Base-by-base conservation (phyloP, 1,284 basidiomycete genomes). In the Fomitopsis palustris region DNA sequence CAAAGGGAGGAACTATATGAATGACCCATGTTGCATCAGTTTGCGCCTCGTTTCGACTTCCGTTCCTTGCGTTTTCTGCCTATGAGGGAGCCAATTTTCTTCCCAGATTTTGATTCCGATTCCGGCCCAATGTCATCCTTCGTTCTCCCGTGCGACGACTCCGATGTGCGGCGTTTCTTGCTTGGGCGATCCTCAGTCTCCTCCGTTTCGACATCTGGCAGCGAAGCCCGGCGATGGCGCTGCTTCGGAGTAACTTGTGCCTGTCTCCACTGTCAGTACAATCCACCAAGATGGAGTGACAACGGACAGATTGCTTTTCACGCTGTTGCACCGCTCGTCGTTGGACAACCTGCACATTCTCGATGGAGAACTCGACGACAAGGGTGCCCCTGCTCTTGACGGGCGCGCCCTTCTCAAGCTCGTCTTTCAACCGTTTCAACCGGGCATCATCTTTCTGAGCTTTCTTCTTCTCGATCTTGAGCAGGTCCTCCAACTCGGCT, bases 361-460 rank as follows among this genome's bases (percentile, higher is more conserved):
- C 93, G 58, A 96, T 92, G 41, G 92, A 95, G 74, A 96, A 96
- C 75, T 97, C 95, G 33, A 95, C 85, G 63, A 96, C 88, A 54
- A 97, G 76, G 14, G 86, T 83, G 31, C 87, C 87, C 64, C 80
- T 83, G 31, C 63, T 74, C 65, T 77, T 80, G 67, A 75, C 79
- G 53, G 64, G 66, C 27, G 69, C 74, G 23, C 72, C 79, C 55
- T 76, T 78, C 65, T 84, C 84, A 56, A 87, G 74, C 69, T 87
- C 86, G 33, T 84, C 82, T 67, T 83, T 80, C 67, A 90, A 72
- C 60, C 83, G 76, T 65, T 85, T 84, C 17, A 85, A 62, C 64
- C 84, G 76, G 19, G 77, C 73, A 14, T 84, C 84, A 63, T 82
- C 83, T 62, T 69, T 74, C 71, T 77, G 72, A 67, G 73, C 74